These are phyloP conservation scores for Polyplosphaeria fusca DNA, from an alignment of 495 filamentous ascomycete genomes.

Conservation along the genomic window DNA sequence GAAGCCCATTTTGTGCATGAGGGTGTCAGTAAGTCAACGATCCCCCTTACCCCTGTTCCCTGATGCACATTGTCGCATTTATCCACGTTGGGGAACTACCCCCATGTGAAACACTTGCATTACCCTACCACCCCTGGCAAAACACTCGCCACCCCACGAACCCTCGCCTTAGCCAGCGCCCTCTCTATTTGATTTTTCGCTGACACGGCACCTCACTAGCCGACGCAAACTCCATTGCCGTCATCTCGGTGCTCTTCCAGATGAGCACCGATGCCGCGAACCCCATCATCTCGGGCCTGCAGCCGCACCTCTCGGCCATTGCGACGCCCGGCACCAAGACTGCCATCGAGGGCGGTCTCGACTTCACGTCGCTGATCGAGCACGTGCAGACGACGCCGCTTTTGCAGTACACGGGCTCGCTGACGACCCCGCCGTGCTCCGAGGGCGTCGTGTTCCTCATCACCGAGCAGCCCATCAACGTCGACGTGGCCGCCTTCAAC, in stretches of 20 bases:
- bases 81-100: no score
- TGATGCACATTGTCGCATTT: no score
- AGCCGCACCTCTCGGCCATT: slow-evolving; percentile 52
- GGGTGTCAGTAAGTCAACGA: slow-evolving; percentile 39
- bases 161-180: neutral
- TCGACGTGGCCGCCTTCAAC: slow-evolving; percentile 55
- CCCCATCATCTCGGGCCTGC: slow-evolving; percentile 54
- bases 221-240: slow-evolving; percentile 44
- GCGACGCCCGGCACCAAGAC: slow-evolving; percentile 52
- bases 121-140: neutral
- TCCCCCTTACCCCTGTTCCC: neutral
- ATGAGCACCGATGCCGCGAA: slow-evolving; percentile 46
- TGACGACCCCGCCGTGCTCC: slow-evolving; percentile 67
- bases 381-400: slow-evolving; percentile 51
- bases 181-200: no score
- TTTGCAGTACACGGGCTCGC: slow-evolving; percentile 58
- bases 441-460: slow-evolving; percentile 61
- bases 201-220: slow-evolving; percentile 13
- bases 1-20: slow-evolving; percentile 68
- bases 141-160: neutral
- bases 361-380: slow-evolving; percentile 53
- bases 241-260: slow-evolving; percentile 60
- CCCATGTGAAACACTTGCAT: neutral
- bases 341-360: slow-evolving; percentile 50
- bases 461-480: slow-evolving; percentile 48